Conservation (phyloP, 208 protist species). For the Angomonas ambiguus region DNA sequence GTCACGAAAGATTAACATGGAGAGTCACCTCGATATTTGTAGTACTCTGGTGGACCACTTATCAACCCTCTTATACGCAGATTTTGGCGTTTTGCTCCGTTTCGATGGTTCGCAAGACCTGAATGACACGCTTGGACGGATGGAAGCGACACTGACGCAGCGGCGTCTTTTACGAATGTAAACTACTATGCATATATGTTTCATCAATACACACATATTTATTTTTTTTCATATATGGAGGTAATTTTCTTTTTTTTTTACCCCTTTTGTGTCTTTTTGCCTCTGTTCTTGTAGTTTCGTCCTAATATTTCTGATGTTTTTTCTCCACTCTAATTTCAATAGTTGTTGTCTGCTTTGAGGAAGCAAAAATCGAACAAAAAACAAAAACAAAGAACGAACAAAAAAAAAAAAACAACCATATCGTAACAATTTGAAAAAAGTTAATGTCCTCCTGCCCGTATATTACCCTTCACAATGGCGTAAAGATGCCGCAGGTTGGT, state of each 20-base stretch:
- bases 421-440: background rate
- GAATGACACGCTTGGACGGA: conserved; percentile 30
- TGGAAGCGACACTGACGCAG: conserved; percentile 41
- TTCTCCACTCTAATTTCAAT: background rate
- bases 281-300: too few relatives aligned
- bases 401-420: background rate
- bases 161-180: conserved; percentile 22
- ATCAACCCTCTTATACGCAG: conserved; percentile 39
- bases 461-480: conserved; percentile 46
- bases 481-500: conserved; percentile 73
- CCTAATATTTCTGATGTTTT: too few relatives aligned
- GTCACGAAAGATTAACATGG: conserved; percentile 55
- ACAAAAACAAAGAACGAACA: background rate
- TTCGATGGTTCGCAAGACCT: conserved; percentile 38
- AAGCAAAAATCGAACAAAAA: background rate
- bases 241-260: conserved; percentile 10
- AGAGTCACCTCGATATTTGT: conserved; percentile 25
- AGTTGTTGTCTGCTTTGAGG: too few relatives aligned
- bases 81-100: conserved; percentile 56
- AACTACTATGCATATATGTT: conserved; percentile 14
- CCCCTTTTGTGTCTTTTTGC: background rate
- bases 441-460: background rate
- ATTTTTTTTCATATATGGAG: conserved; percentile 4
- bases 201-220: conserved; percentile 12
- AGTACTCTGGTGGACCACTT: conserved; percentile 27